A percentile compares a stretch with the other conserved stretches of the same genome.
These are phyloP conservation scores for Candida awuae DNA, from an alignment of 805 yeast species.

Conservation along the genomic window DNA sequence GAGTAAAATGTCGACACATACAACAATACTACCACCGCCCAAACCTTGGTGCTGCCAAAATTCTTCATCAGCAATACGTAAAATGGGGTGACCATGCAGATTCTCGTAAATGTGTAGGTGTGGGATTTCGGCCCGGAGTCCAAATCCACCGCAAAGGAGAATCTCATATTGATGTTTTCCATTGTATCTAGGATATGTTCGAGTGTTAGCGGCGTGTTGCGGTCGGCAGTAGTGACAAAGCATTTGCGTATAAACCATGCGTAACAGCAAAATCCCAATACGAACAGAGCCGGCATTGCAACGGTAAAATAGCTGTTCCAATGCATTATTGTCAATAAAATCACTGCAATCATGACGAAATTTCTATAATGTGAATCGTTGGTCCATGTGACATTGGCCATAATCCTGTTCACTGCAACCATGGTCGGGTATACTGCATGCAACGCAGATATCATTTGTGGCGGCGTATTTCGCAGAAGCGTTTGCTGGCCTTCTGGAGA, in stretches of 20 bases:
- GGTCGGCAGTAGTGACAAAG: constrained; percentile 23
- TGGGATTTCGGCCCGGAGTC: constrained; percentile 12
- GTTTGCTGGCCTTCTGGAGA: constrained; percentile 9
- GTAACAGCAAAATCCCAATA: constrained; percentile 31
- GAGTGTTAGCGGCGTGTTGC: constrained; percentile 36
- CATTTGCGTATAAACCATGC: constrained; percentile 40
- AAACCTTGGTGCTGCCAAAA: constrained; percentile 29
- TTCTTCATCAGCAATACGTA: constrained; percentile 32
- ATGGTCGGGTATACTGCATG: constrained; percentile 42
- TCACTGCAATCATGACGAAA: constrained; percentile 33
- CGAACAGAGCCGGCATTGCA: constrained; percentile 33
- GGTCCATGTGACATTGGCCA: constrained; percentile 49
- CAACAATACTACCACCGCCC: constrained; percentile 30
- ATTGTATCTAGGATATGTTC: constrained; percentile 44
- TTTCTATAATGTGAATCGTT: constrained; percentile 42
- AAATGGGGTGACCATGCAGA: constrained; percentile 33
- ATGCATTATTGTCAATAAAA: constrained; percentile 33
- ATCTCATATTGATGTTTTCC: constrained; percentile 37
- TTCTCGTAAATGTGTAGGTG: constrained; percentile 12
- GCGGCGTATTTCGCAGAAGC: constrained; percentile 25
- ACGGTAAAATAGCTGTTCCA: constrained; percentile 34
- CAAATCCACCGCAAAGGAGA: constrained; percentile 31
- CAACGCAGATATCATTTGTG: constrained; percentile 39
- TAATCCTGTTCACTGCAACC: constrained; percentile 34
- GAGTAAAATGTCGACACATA: constrained; percentile 38